Base-by-base conservation (phyloP, 1,284 basidiomycete species). In the Leccinum griseonigrum region DNA sequence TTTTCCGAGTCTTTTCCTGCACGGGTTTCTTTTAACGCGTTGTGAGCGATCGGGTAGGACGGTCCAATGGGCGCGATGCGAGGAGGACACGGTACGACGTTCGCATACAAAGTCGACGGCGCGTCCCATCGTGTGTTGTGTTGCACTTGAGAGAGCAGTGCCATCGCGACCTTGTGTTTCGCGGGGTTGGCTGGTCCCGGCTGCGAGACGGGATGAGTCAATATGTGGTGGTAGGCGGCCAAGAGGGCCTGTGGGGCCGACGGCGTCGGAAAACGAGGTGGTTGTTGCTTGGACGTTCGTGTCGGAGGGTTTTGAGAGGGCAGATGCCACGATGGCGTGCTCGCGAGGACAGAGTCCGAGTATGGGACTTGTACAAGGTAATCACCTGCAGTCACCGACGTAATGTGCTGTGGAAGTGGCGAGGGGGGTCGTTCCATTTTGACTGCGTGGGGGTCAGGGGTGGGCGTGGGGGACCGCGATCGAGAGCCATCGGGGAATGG, bases 341-440 rank as follows among this genome's bases (percentile, higher is more conserved):
- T 76, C 5, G 87, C 80, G 22, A 91, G 81, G 2, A 85, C 80
- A 0, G 90, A 91, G 66, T 87, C 82, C 2, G 81, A 80, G 68
- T 91, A 91, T 4, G 90, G 87, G 1, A 90, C 81, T 66, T 84
- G 83, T 6, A 86, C 81, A 16, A 85, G 77, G 64, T 90, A 90
- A 71, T 92, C 89, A 64, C 52, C 77, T 64, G 40, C 77, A 66
- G 53, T 74, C 11, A 68, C 63, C 22, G 76, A 69, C 13, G 75
- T 64, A 1, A 74, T 74, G 32, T 73, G 73, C 54, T 78, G 74
- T 62, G 69, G 72, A 31, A 68, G 59, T 26, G 72, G 72, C 7
- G 72, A 69, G 3, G 74, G 61, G 1, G 68, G 71, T 59, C 73
- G 64, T 60, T 77, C 76, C 29, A 72, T 62, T 36, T 77, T 74